A percentile compares a stretch with the other conserved stretches of the same genome.
Evolutionary conservation across 306 rosid species (phyloP).

Genomic region (Fragaria vesca): DNA sequence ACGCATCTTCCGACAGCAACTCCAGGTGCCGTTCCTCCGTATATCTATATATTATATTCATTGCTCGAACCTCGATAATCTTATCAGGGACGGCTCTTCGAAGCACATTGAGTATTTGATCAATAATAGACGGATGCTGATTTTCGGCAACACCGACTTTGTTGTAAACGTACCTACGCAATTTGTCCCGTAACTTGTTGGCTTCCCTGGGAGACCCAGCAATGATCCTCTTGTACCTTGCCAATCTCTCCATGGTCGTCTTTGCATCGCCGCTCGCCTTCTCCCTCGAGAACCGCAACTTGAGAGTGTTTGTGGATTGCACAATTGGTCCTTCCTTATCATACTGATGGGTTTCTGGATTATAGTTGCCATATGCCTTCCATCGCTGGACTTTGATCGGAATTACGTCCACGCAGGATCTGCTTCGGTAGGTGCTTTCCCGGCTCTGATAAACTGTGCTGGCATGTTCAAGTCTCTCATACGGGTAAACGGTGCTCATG

Average conservation of each 20-base stretch:
- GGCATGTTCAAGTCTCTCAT: neutral
- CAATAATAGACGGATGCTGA: neutral
- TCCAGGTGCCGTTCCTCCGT: neutral
- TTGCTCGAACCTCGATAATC: neutral
- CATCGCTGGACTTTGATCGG: neutral
- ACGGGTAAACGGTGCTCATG: neutral
- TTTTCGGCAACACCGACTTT: neutral
- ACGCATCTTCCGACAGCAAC: neutral
- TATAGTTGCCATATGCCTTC: neutral
- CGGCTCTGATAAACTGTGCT: neutral
- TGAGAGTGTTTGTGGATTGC: neutral
- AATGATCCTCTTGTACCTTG: neutral
- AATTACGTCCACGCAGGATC: neutral
- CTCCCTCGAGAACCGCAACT: neutral
- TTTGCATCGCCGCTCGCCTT: neutral
- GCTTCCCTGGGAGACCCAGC: neutral
- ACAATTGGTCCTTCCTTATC: fast-evolving
- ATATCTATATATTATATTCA: neutral
- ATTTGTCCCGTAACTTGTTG: neutral
- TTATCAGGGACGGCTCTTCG: neutral
- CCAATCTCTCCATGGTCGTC: neutral
- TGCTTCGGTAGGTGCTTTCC: neutral
- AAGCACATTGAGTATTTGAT: neutral
- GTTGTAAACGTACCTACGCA: neutral
- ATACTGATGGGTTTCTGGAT: neutral